Percentiles rank a stretch among this genome's conserved stretches.
These are phyloP conservation scores for Neocucurbitaria cava DNA, from an alignment of 2,329 filamentous ascomycete genomes.

Conservation along the genomic window DNA sequence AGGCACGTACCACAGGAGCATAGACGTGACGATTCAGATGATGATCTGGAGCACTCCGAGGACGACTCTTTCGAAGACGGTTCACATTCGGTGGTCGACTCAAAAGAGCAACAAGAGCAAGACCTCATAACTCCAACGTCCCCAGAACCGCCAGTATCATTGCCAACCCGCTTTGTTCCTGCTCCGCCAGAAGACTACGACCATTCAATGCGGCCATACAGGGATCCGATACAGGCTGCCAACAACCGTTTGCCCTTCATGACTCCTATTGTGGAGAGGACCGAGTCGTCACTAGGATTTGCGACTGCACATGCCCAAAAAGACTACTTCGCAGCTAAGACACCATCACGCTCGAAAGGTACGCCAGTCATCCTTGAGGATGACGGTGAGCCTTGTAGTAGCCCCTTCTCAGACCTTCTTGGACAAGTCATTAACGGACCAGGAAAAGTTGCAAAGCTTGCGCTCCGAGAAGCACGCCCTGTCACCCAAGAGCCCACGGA, in stretches of 20 bases:
- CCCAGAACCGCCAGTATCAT: constrained; percentile 41
- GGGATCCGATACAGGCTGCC: constrained; percentile 78
- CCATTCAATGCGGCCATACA: constrained; percentile 78
- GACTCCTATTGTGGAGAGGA: constrained; percentile 97
- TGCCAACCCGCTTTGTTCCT: constrained; percentile 73
- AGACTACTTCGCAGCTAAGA: constrained; percentile 72
- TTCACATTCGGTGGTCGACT: constrained; percentile 33
- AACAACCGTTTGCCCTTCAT: constrained; percentile 96
- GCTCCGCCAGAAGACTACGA: constrained; percentile 87
- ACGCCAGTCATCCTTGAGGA: constrained; percentile 49
- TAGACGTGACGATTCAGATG: constrained; percentile 44
- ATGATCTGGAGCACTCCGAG: constrained; percentile 41
- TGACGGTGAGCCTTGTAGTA: constrained; percentile 64
- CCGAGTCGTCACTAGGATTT: constrained; percentile 80
- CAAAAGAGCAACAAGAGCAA: constrained; percentile 40
- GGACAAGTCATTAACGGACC: constrained; percentile 55
- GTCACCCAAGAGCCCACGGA: constrained; percentile 27
- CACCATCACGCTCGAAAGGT: constrained; percentile 70
- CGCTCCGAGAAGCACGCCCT: constrained; percentile 55
- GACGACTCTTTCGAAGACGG: constrained; percentile 47
- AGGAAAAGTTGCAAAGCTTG: constrained; percentile 59
- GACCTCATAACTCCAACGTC: constrained; percentile 59
- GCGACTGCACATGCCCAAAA: constrained; percentile 56
- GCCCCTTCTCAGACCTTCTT: constrained; percentile 73
- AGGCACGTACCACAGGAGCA: constrained; percentile 68